Evolutionary conservation across 106 monocot genomes (phyloP), one percentile per base, ranked within the genome.

Genomic region (Dendrobium huoshanense): DNA sequence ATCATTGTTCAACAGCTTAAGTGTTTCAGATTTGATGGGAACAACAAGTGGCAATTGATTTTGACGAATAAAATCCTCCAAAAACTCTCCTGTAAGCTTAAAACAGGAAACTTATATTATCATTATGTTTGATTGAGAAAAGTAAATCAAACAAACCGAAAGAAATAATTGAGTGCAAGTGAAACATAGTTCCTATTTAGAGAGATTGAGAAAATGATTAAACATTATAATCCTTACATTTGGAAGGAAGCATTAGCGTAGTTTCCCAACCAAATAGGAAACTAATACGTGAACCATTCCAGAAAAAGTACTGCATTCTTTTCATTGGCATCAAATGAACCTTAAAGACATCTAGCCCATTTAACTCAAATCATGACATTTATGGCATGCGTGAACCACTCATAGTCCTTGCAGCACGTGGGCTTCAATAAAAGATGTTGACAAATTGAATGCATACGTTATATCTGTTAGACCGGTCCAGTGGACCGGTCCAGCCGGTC

Each of bases 11-110:
- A 98, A 83, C 82, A 89, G 73, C 81, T 93, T 98, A 77, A 98
- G 88, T 75, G 95, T 98, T 37, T 98, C 94, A 78, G 81, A 86
- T 74, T 83, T 95, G 58, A 98, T 88, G 7, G 98, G 98, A 22
- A 98, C 92, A 29, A 77, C 67, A 56, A 91, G 84, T 77, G 98
- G 94, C 72, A 98, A 80, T 81, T 84, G 89, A 72, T 89, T 92
- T 83, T 98, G 95, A 75, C 75, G 80, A 54, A 98, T 89, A 84
- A 88, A 98, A 75, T 98, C 98, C 75, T 95, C 94, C 86, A 95
- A 86, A 82, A 93, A 98, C 41, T 82, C 76, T 31, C 92, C 97
- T 98, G 81, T 61, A 86, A 43, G 47, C 80, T 78, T 49, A 77
- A n/a, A 59, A 42, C 58, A 68, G 78, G 76, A 76, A 49, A 3